Evolutionary conservation across 2,329 filamentous ascomycete species (phyloP).

Genomic region (Pyricularia grisea): DNA sequence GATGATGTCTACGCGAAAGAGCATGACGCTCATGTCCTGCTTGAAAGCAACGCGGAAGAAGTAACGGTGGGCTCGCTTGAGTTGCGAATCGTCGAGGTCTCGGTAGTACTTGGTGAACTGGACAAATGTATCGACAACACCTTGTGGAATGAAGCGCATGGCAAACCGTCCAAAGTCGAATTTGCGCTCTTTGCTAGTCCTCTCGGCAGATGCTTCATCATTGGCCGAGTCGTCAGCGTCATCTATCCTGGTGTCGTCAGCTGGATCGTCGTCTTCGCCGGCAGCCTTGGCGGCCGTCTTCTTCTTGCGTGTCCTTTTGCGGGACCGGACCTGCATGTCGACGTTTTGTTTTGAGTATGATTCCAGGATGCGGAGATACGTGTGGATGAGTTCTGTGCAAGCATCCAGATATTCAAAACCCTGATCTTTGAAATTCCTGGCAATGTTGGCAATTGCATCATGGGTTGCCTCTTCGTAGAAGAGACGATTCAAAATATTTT

Average conservation of each 20-base stretch:
- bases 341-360: slow-evolving; percentile 90
- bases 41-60: slow-evolving; percentile 94
- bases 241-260: slow-evolving; percentile 42
- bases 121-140: slow-evolving; percentile 82
- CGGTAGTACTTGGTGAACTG: slow-evolving; percentile 69
- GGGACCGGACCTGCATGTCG: slow-evolving; percentile 85
- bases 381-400: slow-evolving; percentile 80
- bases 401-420: slow-evolving; percentile 90
- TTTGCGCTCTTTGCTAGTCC: slow-evolving; percentile 70
- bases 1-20: slow-evolving; percentile 87
- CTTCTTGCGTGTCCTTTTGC: slow-evolving; percentile 62
- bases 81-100: slow-evolving; percentile 68
- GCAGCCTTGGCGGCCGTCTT: slow-evolving; percentile 49
- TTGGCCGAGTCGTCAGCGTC: slow-evolving; percentile 56
- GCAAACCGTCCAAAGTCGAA: slow-evolving; percentile 88
- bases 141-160: slow-evolving; percentile 71
- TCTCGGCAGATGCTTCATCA: slow-evolving; percentile 62
- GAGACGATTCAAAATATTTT: slow-evolving; percentile 93
- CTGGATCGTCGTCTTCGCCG: slow-evolving; percentile 21
- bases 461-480: slow-evolving; percentile 97
- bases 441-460: slow-evolving; percentile 71
- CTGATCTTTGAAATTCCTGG: slow-evolving; percentile 85
- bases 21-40: slow-evolving; percentile 77
- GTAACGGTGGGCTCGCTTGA: slow-evolving; percentile 88
- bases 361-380: slow-evolving; percentile 87